Evolutionary conservation across 345 rosid genomes (phyloP).

Genomic region (Eucalyptus microcorys): DNA sequence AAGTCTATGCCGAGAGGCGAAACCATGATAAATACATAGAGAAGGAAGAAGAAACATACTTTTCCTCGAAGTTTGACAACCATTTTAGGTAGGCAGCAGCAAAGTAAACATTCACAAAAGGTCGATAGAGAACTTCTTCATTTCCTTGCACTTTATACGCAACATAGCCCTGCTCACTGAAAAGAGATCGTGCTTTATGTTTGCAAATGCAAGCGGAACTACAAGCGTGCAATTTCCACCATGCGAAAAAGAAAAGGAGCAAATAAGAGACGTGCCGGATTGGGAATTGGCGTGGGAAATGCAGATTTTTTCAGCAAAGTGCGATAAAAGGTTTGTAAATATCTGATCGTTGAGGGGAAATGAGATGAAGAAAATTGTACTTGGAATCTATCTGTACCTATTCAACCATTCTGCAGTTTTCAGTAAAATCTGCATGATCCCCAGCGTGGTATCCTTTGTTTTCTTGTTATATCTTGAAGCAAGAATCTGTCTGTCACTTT

Average conservation of each 20-base stretch:
- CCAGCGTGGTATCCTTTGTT: slow-evolving; percentile 54
- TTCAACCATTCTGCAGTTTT: slow-evolving; percentile 61
- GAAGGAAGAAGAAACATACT: slow-evolving; percentile 20
- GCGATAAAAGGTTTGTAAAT: background rate
- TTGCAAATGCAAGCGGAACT: background rate
- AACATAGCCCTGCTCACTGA: slow-evolving; percentile 59
- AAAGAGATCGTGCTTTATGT: slow-evolving; percentile 2
- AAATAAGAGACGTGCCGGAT: background rate
- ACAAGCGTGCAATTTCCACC: background rate
- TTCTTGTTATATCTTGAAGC: slow-evolving; percentile 49
- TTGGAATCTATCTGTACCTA: slow-evolving; percentile 23
- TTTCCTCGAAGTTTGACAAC: slow-evolving; percentile 56
- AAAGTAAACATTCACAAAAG: slow-evolving; percentile 69
- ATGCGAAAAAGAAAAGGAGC: background rate
- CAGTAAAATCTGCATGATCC: slow-evolving; percentile 70
- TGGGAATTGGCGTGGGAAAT: background rate
- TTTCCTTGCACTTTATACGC: slow-evolving; percentile 39
- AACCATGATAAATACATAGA: background rate
- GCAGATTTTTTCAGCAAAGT: background rate
- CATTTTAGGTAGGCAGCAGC: slow-evolving; percentile 87
- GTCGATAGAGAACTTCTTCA: slow-evolving; percentile 64
- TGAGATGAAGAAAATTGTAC: background rate
- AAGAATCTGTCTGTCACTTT: slow-evolving; percentile 80
- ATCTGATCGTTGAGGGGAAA: background rate
- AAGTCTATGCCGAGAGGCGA: background rate